A percentile compares a stretch with the other conserved stretches of the same genome.
These are phyloP conservation scores for Metschnikowia koreensis DNA, from an alignment of 805 yeast species.

Conservation along the genomic window DNA sequence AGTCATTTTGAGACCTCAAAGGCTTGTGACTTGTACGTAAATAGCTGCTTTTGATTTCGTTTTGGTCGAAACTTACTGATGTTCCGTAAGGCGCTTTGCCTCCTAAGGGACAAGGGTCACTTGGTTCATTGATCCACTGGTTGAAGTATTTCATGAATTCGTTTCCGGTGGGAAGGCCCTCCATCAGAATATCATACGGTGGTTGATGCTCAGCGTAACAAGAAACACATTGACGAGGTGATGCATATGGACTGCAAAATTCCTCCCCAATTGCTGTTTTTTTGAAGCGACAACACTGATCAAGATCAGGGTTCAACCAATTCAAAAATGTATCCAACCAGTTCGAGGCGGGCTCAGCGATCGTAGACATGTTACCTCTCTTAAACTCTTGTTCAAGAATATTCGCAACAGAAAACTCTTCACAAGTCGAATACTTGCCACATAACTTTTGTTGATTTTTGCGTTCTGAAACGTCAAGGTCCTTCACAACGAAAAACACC, in stretches of 20 bases:
- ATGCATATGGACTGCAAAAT: slow-evolving; percentile 64
- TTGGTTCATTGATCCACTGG: slow-evolving; percentile 80
- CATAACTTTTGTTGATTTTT: slow-evolving; percentile 71
- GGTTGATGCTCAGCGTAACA: slow-evolving; percentile 63
- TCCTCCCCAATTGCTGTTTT: slow-evolving; percentile 42
- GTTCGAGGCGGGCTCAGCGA: slow-evolving; percentile 80
- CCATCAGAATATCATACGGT: slow-evolving; percentile 70
- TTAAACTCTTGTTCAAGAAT: slow-evolving; percentile 81
- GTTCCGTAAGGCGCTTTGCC: slow-evolving; percentile 89
- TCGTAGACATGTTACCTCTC: slow-evolving; percentile 59
- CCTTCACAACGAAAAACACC: slow-evolving; percentile 75
- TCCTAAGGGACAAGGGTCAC: slow-evolving; percentile 91
- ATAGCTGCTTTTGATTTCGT: slow-evolving; percentile 51
- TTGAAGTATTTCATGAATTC: slow-evolving; percentile 70
- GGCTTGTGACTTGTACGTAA: slow-evolving; percentile 82
- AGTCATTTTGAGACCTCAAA: slow-evolving; percentile 77
- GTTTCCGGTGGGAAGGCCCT: slow-evolving; percentile 72
- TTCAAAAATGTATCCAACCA: slow-evolving; percentile 91
- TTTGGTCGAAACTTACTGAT: slow-evolving; percentile 37
- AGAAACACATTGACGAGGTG: slow-evolving; percentile 67
- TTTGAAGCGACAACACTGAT: slow-evolving; percentile 77
- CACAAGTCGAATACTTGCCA: slow-evolving; percentile 84
- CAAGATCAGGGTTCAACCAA: slow-evolving; percentile 84
- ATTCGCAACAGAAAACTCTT: slow-evolving; percentile 74
- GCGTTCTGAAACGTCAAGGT: slow-evolving; percentile 59